Base-by-base conservation (phyloP, 2,329 filamentous ascomycete genomes). In the Neonectria sp. region DNA sequence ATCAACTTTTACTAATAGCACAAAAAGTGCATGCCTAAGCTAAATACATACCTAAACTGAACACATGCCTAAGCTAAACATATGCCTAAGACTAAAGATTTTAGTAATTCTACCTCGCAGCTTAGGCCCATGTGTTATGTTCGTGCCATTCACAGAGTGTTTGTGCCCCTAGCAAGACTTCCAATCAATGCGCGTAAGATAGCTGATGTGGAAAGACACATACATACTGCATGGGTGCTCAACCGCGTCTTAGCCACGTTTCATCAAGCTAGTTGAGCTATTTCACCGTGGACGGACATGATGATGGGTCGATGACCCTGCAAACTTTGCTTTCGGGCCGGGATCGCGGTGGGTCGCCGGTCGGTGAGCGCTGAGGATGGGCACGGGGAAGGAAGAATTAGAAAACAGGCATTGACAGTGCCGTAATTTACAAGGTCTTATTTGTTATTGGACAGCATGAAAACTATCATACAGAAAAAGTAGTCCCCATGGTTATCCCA, bases 271-370 rank as follows among this genome's bases (percentile, higher is more conserved):
- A 15, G 6, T 13, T 29, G 46, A 49, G 46, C 25, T 15, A 49
- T 49, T 48, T 49, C 29, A 27, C 25, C 46, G 24, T 6, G 24
- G 6, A 25, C 12, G 24, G 24, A 25, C 13, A 49, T 27, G 4
- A 12, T 11, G 8, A 49, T 49, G 24, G 46, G 46, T 49, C 24
- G 13, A 49, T 49, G 46, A 49, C 46, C 27, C 46, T 27, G 46
- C 46, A 49, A 27, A 49, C 24, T 49, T 49, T 49, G 6, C 24
- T 49, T 27, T 49, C 46, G 46, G 46, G 46, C 46, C 46, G 37
- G 37, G 46, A 25, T 15, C 24, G 3, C 13, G 15, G 24, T 49
- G 24, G 46, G 46, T 15, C 46, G 25, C 15, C 12, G 13, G 21
- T 21, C 21, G 21, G 21, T 21, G 46, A 12, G 24, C 12, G 25